Conservation (phyloP, 352 stramenopile genomes). For the Globisporangium barbulae region DNA sequence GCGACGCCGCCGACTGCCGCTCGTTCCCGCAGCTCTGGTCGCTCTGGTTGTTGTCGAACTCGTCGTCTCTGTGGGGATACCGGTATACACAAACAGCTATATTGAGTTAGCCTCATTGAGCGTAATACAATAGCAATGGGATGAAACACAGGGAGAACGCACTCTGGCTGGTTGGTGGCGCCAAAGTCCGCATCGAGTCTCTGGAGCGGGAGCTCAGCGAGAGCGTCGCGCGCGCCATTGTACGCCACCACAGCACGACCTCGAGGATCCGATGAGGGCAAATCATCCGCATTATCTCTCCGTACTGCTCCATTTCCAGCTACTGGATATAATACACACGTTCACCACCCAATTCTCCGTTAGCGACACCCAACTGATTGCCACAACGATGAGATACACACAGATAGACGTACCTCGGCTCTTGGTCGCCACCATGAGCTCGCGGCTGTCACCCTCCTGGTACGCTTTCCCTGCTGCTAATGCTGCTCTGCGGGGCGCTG, state of each 20-base stretch:
- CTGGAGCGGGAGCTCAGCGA: background rate
- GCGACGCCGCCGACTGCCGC: constrained; percentile 18
- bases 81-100: background rate
- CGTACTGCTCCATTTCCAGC: background rate
- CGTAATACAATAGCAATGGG: background rate
- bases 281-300: background rate
- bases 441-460: background rate
- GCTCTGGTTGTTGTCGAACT: constrained; percentile 23
- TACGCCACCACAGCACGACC: background rate
- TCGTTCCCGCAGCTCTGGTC: constrained; percentile 11
- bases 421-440: background rate
- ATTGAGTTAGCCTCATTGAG: background rate
- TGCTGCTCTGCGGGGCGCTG: background rate
- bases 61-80: constrained; percentile 3
- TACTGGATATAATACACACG: background rate
- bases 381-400: background rate
- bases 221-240: background rate
- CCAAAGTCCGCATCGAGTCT: constrained; percentile 14
- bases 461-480: background rate
- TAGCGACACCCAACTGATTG: background rate
- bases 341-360: background rate
- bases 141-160: background rate
- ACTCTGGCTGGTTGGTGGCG: background rate
- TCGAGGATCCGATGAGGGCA: background rate
- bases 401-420: background rate